phyloP scores from a whole-genome alignment of 2,329 filamentous ascomycete species.

The Diaporthe amygdali region DNA sequence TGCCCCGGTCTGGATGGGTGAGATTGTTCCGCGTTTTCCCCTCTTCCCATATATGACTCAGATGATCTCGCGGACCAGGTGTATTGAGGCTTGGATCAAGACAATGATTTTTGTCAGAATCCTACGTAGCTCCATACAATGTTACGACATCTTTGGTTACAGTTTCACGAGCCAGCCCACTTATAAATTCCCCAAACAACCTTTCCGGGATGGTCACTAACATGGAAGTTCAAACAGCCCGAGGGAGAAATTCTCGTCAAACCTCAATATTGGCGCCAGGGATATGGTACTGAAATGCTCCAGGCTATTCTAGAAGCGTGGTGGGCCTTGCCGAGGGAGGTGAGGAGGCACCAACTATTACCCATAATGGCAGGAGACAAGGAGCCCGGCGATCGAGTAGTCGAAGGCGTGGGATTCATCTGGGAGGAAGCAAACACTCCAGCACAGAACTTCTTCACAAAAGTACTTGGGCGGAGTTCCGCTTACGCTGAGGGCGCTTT shows the following conservation, averaged over 20 bases:
- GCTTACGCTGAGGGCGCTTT: background rate
- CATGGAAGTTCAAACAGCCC: slow-evolving; percentile 11
- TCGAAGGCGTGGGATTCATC: slow-evolving; percentile 8
- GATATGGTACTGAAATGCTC: slow-evolving; percentile 24
- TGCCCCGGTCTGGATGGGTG: background rate
- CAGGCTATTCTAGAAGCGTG: slow-evolving; percentile 12
- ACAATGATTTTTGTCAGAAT: too few species aligned
- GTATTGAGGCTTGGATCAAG: too few species aligned
- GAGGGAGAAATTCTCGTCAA: slow-evolving; percentile 23
- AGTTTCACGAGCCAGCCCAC: too few species aligned
- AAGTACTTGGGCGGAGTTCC: background rate
- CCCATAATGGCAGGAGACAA: background rate
- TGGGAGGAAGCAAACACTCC: slow-evolving; percentile 6
- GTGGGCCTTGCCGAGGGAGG: slow-evolving; percentile 22
- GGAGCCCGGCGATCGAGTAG: background rate
- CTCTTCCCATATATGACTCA: too few species aligned
- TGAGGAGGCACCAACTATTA: slow-evolving; percentile 15
- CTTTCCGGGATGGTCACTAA: too few species aligned
- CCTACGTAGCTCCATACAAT: too few species aligned
- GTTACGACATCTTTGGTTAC: too few species aligned
- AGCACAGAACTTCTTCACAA: slow-evolving; percentile 7
- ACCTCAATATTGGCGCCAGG: slow-evolving; percentile 21
- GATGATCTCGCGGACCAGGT: too few species aligned
- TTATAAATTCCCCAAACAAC: too few species aligned
- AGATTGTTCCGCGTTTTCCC: too few species aligned